These are phyloP conservation scores for Colletotrichum agaves DNA, from an alignment of 2,329 filamentous ascomycete genomes.

Conservation along the genomic window DNA sequence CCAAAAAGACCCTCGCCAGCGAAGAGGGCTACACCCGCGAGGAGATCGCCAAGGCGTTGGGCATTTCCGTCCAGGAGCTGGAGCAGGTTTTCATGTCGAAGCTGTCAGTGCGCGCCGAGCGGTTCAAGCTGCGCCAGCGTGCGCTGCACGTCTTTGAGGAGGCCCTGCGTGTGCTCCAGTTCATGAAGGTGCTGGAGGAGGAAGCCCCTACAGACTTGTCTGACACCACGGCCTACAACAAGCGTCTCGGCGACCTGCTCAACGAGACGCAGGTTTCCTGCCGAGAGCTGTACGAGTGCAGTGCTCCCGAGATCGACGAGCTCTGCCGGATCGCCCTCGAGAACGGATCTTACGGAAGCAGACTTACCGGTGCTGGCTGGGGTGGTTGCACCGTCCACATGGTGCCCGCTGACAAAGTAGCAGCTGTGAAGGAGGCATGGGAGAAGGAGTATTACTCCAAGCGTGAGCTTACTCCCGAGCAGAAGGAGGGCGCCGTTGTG, in stretches of 20 bases:
- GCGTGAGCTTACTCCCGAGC: conserved; percentile 73
- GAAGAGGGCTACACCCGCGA: conserved; percentile 89
- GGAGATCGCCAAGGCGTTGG: conserved; percentile 80
- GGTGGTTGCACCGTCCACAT: conserved; percentile 96
- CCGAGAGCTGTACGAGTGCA: conserved; percentile 89
- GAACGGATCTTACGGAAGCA: conserved; percentile 84
- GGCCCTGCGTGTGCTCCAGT: conserved; percentile 85
- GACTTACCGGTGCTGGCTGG: conserved; percentile 95
- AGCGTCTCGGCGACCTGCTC: conserved; percentile 81
- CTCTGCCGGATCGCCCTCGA: conserved; percentile 82
- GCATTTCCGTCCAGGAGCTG: conserved; percentile 75
- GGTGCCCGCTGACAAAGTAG: conserved; percentile 84
- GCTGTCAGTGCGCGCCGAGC: conserved; percentile 88
- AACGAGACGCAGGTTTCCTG: conserved; percentile 92
- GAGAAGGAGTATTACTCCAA: conserved; percentile 84
- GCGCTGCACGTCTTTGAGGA: conserved; percentile 93
- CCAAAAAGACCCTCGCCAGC: conserved; percentile 76
- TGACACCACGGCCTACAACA: conserved; percentile 70
- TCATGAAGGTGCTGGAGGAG: conserved; percentile 80
- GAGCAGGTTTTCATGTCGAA: conserved; percentile 84
- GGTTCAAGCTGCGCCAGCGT: conserved; percentile 88
- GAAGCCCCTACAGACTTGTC: conserved; percentile 50
- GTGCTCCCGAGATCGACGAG: conserved; percentile 90
- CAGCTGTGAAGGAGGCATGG: conserved; percentile 80
- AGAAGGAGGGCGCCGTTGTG: conserved; percentile 82